These are phyloP conservation scores for Achaetomium macrosporum DNA, from an alignment of 2,329 filamentous ascomycete species.

Conservation along the genomic window DNA sequence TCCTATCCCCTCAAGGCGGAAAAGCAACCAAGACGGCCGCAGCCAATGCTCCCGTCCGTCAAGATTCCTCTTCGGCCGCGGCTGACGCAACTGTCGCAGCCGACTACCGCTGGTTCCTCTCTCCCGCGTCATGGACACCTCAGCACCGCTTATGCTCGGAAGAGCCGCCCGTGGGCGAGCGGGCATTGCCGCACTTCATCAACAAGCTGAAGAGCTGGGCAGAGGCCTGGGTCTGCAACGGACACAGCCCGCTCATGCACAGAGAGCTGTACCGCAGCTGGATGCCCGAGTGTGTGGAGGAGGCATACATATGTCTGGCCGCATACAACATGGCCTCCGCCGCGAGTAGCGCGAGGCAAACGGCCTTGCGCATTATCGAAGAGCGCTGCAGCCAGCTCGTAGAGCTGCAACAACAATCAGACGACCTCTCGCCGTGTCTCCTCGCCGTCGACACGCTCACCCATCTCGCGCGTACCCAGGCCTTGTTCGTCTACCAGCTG, in stretches of 20 bases:
- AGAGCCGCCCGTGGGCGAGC: neutral
- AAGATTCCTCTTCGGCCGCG: neutral
- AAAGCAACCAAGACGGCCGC: too few relatives aligned
- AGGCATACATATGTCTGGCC: neutral
- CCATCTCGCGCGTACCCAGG: conserved; percentile 35
- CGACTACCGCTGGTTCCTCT: neutral
- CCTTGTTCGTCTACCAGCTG: conserved; percentile 41
- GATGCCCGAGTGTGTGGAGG: neutral
- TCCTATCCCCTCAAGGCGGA: too few relatives aligned
- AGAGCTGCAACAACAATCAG: conserved; percentile 6
- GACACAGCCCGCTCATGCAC: neutral
- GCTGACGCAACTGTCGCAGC: neutral
- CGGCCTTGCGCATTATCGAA: conserved; percentile 38
- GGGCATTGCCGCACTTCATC: neutral
- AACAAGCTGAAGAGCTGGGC: neutral
- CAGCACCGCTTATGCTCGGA: neutral
- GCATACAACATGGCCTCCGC: neutral
- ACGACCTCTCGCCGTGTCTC: conserved; percentile 25
- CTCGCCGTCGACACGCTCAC: conserved; percentile 22
- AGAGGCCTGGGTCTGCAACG: neutral
- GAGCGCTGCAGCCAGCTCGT: conserved; percentile 40
- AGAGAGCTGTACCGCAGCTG: neutral
- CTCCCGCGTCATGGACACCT: neutral
- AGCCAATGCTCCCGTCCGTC: too few relatives aligned
- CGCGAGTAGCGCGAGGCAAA: neutral